Percentiles rank a stretch among this genome's conserved stretches.
Evolutionary conservation across 164 flowering plant species (phyloP).

Genomic region (Santalum album): DNA sequence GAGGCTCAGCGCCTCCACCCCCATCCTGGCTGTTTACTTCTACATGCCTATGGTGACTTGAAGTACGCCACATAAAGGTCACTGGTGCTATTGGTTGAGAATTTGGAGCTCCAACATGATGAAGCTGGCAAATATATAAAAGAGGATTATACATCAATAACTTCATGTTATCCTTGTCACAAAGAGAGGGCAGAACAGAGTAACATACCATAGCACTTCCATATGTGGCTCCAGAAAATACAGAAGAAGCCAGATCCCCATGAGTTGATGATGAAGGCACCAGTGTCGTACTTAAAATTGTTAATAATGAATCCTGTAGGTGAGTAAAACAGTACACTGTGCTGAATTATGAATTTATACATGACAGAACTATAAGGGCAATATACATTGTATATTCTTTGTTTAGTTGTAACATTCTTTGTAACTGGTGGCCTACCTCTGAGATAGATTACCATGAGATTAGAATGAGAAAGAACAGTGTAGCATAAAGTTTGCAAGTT

Average conservation of each 20-base stretch:
- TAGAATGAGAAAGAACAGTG: not conserved
- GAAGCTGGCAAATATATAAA: conserved; percentile 42
- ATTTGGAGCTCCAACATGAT: conserved; percentile 48
- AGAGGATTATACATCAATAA: not conserved
- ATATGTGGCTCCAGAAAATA: conserved; percentile 47
- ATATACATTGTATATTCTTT: not conserved
- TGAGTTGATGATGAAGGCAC: conserved; percentile 34
- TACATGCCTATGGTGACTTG: conserved; percentile 6
- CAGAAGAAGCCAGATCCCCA: conserved; percentile 19
- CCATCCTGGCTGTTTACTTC: conserved; percentile 8
- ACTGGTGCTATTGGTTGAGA: conserved; percentile 65
- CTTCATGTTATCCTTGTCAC: not conserved
- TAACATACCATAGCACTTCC: conserved; percentile 68
- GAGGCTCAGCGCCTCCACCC: conserved; percentile 11
- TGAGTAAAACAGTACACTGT: not conserved
- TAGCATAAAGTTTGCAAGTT: not conserved
- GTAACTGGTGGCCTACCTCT: not conserved
- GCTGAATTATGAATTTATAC: not conserved
- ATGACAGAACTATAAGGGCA: not conserved
- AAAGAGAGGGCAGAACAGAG: not conserved
- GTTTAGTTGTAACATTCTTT: no score
- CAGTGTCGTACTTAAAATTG: conserved; percentile 49
- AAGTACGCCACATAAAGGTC: conserved; percentile 82
- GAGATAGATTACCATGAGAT: not conserved
- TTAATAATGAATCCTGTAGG: conserved; percentile 50